Conservation (phyloP, 2,329 filamentous ascomycete species). For the Botrytis sinoallii region DNA sequence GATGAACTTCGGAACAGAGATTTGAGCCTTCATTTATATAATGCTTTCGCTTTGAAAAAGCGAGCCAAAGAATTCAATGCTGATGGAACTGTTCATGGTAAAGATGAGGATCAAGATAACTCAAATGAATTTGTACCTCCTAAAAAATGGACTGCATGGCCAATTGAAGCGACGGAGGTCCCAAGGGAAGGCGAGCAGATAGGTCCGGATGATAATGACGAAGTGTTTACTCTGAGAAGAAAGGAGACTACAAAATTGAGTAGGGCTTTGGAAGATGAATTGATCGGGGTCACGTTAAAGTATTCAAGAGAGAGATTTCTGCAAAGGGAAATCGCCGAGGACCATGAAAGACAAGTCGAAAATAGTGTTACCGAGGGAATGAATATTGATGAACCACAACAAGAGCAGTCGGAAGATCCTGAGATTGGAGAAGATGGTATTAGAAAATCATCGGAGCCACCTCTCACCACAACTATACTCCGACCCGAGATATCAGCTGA, state of each 20-base stretch:
- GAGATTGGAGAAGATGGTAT: slow-evolving; percentile 20
- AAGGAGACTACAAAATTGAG: slow-evolving; percentile 50
- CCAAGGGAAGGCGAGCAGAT: slow-evolving; percentile 55
- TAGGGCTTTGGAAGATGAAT: slow-evolving; percentile 63
- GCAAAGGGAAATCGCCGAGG: slow-evolving; percentile 34
- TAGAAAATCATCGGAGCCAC: slow-evolving; percentile 13
- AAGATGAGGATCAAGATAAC: slow-evolving; percentile 33
- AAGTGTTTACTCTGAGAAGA: slow-evolving; percentile 50
- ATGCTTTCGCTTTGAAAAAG: slow-evolving; percentile 66
- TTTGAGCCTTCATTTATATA: slow-evolving; percentile 74
- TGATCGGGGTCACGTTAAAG: slow-evolving; percentile 64
- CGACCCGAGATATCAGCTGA: slow-evolving; percentile 61
- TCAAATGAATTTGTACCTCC: slow-evolving; percentile 47
- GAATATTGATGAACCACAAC: neutral
- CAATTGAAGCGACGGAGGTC: slow-evolving; percentile 60
- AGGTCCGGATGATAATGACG: slow-evolving; percentile 46
- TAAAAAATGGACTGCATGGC: slow-evolving; percentile 81
- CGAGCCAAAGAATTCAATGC: slow-evolving; percentile 34
- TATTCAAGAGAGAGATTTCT: slow-evolving; percentile 64
- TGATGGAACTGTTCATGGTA: slow-evolving; percentile 25
- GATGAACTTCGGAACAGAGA: slow-evolving; percentile 62
- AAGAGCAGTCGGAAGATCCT: neutral
- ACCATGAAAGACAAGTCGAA: slow-evolving; percentile 18
- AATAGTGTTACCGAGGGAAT: slow-evolving; percentile 24
- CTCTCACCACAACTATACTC: slow-evolving; percentile 12